Percentiles rank a stretch among this genome's conserved stretches.
These are phyloP conservation scores for Monosporozyma yasuniensis DNA, from an alignment of 805 yeast species.

Conservation along the genomic window DNA sequence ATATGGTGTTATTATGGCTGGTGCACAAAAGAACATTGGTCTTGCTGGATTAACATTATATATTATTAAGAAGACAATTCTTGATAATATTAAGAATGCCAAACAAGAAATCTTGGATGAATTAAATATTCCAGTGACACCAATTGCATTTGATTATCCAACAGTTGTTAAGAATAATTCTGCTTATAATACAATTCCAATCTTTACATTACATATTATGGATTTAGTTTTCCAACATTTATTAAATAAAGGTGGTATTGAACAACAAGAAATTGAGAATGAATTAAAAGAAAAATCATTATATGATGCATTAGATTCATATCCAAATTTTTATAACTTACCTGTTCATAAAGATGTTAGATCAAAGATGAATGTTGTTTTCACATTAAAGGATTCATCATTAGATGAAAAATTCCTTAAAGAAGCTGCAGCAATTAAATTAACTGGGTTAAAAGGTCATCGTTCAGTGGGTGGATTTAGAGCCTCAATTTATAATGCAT, in stretches of 20 bases:
- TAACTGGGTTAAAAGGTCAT: conserved; percentile 87
- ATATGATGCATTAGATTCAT: conserved; percentile 56
- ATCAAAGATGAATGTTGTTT: conserved; percentile 89
- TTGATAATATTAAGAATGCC: conserved; percentile 46
- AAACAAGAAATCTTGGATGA: conserved; percentile 49
- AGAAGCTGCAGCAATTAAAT: conserved; percentile 48
- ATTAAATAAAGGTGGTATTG: conserved; percentile 63
- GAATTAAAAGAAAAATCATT: conserved; percentile 52
- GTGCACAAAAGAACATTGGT: conserved; percentile 97
- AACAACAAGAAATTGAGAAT: conserved; percentile 48
- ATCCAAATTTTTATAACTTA: conserved; percentile 53
- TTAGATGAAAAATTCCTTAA: conserved; percentile 62
- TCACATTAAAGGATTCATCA: conserved; percentile 58
- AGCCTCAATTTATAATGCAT: conserved; percentile 87
- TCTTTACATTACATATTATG: conserved; percentile 81
- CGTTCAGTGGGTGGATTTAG: conserved; percentile 97
- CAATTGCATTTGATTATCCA: conserved; percentile 84
- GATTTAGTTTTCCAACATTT: conserved; percentile 65
- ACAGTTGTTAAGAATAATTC: conserved; percentile 82
- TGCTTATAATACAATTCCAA: conserved; percentile 92
- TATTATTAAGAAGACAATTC: conserved; percentile 72
- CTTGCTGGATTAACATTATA: conserved; percentile 91
- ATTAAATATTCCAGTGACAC: conserved; percentile 66
- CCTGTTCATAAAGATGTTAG: conserved; percentile 60
- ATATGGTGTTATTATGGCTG: conserved; percentile 88